Conservation (phyloP, 1,284 basidiomycete species). For the Ceratobasidium theobromae region DNA sequence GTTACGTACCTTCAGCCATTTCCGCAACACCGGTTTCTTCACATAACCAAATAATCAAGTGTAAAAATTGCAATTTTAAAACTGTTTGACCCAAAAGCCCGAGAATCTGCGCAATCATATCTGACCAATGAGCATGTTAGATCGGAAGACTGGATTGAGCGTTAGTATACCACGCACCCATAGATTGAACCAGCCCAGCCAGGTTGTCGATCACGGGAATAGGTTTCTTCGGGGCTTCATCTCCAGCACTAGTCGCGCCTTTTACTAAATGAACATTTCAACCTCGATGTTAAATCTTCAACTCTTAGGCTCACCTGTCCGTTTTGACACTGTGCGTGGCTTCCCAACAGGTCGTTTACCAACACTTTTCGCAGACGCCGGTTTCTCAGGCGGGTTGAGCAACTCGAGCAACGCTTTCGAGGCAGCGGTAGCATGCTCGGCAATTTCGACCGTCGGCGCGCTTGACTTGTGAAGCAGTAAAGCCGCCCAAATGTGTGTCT, state of each 20-base stretch:
- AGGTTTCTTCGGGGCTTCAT: conserved; percentile 31
- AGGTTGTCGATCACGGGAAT: conserved; percentile 52
- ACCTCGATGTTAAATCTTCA: too few relatives aligned
- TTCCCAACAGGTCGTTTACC: conserved; percentile 45
- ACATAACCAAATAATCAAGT: conserved; percentile 56
- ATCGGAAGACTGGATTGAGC: conserved; percentile 27
- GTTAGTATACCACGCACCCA: conserved; percentile 51
- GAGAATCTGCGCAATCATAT: conserved; percentile 64
- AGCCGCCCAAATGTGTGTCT: conserved; percentile 39
- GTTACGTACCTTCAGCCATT: conserved; percentile 56
- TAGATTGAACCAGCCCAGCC: conserved; percentile 50
- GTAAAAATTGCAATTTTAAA: conserved; percentile 49
- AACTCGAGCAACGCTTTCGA: conserved; percentile 30
- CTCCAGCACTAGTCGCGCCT: conserved; percentile 33
- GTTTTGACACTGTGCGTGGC: conserved; percentile 40
- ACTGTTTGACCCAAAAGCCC: conserved; percentile 58
- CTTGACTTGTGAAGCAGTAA: conserved; percentile 35
- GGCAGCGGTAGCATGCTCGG: conserved; percentile 1
- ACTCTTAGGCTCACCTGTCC: conserved; percentile 31
- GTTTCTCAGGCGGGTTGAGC: conserved; percentile 20
- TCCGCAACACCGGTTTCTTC: conserved; percentile 51
- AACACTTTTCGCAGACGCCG: conserved; percentile 39
- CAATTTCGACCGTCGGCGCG: not conserved
- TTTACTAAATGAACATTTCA: conserved; percentile 18
- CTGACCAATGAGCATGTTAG: conserved; percentile 45